phyloP scores from a whole-genome alignment of 495 filamentous ascomycete species.

The Talaromyces nanjingensis region DNA sequence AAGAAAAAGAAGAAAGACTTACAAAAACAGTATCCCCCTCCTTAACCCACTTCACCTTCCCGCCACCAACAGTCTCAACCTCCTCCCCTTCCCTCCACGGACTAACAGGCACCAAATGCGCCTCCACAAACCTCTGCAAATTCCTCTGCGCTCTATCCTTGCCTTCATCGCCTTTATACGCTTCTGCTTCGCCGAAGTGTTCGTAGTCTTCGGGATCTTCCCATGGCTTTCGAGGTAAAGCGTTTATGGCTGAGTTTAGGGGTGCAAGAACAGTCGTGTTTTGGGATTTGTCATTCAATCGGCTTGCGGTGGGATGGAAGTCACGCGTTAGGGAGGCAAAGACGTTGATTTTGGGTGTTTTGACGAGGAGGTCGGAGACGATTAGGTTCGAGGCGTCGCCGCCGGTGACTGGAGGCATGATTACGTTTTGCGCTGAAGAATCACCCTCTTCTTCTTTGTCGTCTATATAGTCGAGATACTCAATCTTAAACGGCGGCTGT shows the following conservation, averaged over 20 bases:
- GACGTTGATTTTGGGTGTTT: slow-evolving; percentile 74
- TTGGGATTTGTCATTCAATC: slow-evolving; percentile 57
- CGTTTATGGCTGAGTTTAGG: slow-evolving; percentile 70
- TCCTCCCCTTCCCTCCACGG: slow-evolving; percentile 79
- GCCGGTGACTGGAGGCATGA: slow-evolving; percentile 27
- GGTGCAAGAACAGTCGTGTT: slow-evolving; percentile 93
- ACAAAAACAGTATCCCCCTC: slow-evolving; percentile 68
- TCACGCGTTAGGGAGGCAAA: slow-evolving; percentile 83
- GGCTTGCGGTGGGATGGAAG: slow-evolving; percentile 61
- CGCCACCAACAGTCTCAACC: slow-evolving; percentile 60
- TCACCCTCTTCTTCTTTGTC: background rate
- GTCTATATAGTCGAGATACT: background rate
- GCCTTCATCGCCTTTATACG: slow-evolving; percentile 74
- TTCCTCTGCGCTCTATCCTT: slow-evolving; percentile 75
- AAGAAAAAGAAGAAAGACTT: slow-evolving; percentile 20
- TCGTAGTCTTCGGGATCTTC: slow-evolving; percentile 79
- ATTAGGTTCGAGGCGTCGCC: slow-evolving; percentile 34
- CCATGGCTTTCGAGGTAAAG: slow-evolving; percentile 86
- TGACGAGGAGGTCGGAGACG: slow-evolving; percentile 81
- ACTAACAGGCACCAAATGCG: slow-evolving; percentile 67
- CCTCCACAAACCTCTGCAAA: slow-evolving; percentile 76
- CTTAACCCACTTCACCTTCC: slow-evolving; percentile 73
- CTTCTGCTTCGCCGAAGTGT: slow-evolving; percentile 56
- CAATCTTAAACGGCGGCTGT: background rate
- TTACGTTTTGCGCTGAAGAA: slow-evolving; percentile 17